A percentile compares a stretch with the other conserved stretches of the same genome.
phyloP scores from a whole-genome alignment of 805 yeast species.

The Tanozyma kutaoensis region DNA sequence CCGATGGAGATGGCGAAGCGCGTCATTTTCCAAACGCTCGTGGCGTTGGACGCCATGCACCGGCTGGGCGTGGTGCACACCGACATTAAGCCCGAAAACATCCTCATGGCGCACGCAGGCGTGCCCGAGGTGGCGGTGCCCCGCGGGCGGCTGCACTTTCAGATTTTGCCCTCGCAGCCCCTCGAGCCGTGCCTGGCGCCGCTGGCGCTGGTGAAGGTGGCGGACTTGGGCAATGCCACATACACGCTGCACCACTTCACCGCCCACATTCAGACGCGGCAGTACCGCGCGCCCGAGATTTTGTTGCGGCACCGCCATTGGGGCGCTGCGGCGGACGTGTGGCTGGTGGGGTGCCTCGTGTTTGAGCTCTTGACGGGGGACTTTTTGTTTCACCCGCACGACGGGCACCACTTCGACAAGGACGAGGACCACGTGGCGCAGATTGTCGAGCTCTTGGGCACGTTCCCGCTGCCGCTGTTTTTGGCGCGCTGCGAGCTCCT shows the following conservation, averaged over 20 bases:
- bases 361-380: slow-evolving; percentile 53
- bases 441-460: slow-evolving; percentile 39
- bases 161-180: neutral
- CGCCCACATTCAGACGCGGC: slow-evolving; percentile 57
- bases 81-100: slow-evolving; percentile 8
- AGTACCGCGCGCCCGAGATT: slow-evolving; percentile 54
- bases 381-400: slow-evolving; percentile 47
- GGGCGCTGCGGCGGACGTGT: slow-evolving; percentile 52
- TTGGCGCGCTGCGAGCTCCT: slow-evolving; percentile 25
- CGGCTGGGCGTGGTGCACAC: slow-evolving; percentile 34
- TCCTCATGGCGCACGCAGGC: slow-evolving; percentile 21
- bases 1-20: slow-evolving; percentile 44
- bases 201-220: slow-evolving; percentile 34
- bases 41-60: slow-evolving; percentile 50
- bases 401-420: slow-evolving; percentile 31
- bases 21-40: slow-evolving; percentile 40
- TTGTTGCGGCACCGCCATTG: slow-evolving; percentile 40
- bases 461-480: slow-evolving; percentile 24
- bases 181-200: neutral
- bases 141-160: neutral
- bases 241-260: slow-evolving; percentile 52
- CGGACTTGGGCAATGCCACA: slow-evolving; percentile 63
- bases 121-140: neutral
- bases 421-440: slow-evolving; percentile 56
- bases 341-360: slow-evolving; percentile 47